Conservation (phyloP, 1,284 basidiomycete genomes). For the Trichosporon coremiiforme region DNA sequence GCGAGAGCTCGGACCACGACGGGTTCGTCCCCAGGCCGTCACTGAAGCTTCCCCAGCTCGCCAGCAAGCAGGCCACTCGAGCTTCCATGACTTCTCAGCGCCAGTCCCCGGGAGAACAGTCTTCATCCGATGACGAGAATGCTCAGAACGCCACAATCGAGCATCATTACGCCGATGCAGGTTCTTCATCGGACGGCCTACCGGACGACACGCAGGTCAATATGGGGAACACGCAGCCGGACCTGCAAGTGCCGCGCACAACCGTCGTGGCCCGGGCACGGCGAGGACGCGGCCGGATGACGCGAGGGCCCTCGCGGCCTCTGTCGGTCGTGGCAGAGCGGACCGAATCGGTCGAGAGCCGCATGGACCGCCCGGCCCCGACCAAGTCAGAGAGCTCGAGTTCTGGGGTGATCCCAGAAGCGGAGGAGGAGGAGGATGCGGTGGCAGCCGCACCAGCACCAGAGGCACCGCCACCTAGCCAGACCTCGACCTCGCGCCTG, state of each 20-base stretch:
- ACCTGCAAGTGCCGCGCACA: not conserved
- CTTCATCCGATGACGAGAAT: not conserved
- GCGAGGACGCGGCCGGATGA: not conserved
- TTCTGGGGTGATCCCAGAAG: not conserved
- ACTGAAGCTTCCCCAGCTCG: not conserved
- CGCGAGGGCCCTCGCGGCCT: not conserved
- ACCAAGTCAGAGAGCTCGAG: not conserved
- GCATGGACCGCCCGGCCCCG: not conserved
- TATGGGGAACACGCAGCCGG: not conserved
- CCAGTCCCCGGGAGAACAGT: not conserved
- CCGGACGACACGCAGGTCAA: not conserved
- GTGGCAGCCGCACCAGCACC: too few relatives aligned
- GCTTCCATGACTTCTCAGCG: not conserved
- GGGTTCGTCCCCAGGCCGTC: not conserved
- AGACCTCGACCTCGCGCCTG: not conserved
- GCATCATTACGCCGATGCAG: not conserved
- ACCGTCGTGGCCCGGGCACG: conserved; percentile 11
- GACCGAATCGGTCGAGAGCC: not conserved
- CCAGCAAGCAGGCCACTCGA: not conserved
- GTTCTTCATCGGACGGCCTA: not conserved
- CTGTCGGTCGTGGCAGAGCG: not conserved
- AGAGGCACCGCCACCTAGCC: not conserved
- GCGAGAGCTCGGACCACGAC: not conserved
- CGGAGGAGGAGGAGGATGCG: not conserved
- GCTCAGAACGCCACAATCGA: not conserved